These are phyloP conservation scores for Crithidia mellificae DNA, from an alignment of 208 protist species.

Conservation along the genomic window DNA sequence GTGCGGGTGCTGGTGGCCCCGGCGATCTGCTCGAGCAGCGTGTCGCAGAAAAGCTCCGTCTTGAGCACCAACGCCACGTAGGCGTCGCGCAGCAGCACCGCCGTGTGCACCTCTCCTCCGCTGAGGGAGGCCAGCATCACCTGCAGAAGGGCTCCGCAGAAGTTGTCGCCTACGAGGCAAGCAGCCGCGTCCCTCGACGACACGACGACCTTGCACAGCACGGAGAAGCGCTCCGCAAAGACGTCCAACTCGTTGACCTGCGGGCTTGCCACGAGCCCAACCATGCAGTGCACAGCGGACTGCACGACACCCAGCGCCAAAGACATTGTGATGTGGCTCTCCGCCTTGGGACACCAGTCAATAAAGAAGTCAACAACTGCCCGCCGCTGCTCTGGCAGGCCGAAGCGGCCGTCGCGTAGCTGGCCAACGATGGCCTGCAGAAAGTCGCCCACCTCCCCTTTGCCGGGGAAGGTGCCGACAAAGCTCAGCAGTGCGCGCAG, in stretches of 20 bases:
- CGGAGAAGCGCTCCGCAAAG: conserved; percentile 42
- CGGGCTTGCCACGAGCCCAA: conserved; percentile 11
- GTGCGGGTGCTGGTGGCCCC: conserved; percentile 24
- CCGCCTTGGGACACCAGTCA: conserved; percentile 34
- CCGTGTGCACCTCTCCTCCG: conserved; percentile 16
- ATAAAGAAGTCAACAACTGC: conserved; percentile 45
- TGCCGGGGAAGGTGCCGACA: conserved; percentile 22
- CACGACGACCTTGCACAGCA: conserved; percentile 43
- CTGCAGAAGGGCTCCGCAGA: conserved; percentile 34
- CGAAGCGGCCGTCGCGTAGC: conserved; percentile 17
- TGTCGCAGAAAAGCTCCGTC: conserved; percentile 42
- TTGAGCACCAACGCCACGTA: conserved; percentile 50
- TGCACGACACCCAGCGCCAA: conserved; percentile 31
- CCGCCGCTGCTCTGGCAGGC: conserved; percentile 20
- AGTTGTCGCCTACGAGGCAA: conserved; percentile 31
- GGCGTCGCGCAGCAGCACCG: conserved; percentile 50
- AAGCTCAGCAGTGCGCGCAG: conserved; percentile 30
- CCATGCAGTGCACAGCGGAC: conserved; percentile 25
- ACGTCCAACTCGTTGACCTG: conserved; percentile 9
- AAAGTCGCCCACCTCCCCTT: conserved; percentile 27
- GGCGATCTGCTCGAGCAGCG: conserved; percentile 41
- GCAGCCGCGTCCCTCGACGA: conserved; percentile 18
- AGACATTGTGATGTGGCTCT: conserved; percentile 23
- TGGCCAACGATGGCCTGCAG: conserved; percentile 26
- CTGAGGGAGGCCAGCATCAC: conserved; percentile 36